phyloP scores from a whole-genome alignment of 768 basidiomycete genomes.

The Rhodocollybia butyracea region DNA sequence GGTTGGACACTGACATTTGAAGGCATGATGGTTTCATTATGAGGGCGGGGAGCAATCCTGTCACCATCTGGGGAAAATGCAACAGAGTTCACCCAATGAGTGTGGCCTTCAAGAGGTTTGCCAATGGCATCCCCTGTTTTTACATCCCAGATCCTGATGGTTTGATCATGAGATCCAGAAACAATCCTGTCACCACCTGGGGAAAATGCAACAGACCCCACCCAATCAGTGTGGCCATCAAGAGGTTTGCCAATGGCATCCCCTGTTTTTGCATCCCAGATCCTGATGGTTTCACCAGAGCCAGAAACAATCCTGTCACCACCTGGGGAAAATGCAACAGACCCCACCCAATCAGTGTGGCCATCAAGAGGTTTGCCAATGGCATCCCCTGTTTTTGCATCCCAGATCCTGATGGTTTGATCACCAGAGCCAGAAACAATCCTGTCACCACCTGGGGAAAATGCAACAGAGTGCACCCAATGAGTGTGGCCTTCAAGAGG shows the following conservation, averaged over 20 bases:
- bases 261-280: not conserved
- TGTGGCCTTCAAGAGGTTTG: not conserved
- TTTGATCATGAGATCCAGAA: not conserved
- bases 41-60: not conserved
- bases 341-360: not conserved
- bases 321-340: no score
- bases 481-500: no score
- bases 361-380: not conserved
- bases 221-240: not conserved
- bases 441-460: no score
- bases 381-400: not conserved
- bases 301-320: not conserved
- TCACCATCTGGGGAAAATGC: not conserved
- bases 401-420: not conserved
- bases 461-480: no score
- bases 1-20: not conserved
- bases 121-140: not conserved
- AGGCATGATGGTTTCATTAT: not conserved
- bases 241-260: not conserved
- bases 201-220: not conserved
- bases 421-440: no score
- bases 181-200: no score
- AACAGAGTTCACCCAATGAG: no score
- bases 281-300: not conserved
- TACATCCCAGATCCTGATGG: slow-evolving; percentile 4